phyloP scores from a whole-genome alignment of 441 rosid species.

The Flueggea neowawraea region DNA sequence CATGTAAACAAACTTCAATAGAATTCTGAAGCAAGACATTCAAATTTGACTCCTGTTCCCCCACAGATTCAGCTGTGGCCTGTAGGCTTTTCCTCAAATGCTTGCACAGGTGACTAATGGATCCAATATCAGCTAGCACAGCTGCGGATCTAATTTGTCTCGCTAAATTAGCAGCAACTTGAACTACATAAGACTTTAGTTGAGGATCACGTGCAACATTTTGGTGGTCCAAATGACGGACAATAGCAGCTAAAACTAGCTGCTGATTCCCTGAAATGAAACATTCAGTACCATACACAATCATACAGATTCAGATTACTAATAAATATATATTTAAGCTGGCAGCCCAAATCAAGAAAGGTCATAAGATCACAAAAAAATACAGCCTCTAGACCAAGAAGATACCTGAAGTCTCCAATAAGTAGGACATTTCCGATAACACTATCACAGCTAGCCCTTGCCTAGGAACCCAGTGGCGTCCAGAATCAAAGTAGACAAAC shows the following conservation, averaged over 20 bases:
- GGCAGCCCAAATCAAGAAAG: no score
- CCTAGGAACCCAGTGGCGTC: slow-evolving; percentile 71
- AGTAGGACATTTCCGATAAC: slow-evolving; percentile 77
- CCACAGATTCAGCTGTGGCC: slow-evolving; percentile 62
- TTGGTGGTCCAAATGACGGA: slow-evolving; percentile 93
- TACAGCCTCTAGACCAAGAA: not conserved
- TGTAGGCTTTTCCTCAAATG: slow-evolving; percentile 96
- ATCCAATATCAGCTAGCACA: slow-evolving; percentile 67
- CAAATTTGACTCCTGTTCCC: slow-evolving; percentile 62
- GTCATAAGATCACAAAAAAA: no score
- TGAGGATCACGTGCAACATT: slow-evolving; percentile 77
- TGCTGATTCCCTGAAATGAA: slow-evolving; percentile 72
- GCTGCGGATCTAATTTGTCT: slow-evolving; percentile 71
- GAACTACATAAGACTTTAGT: slow-evolving; percentile 65
- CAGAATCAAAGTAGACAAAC: slow-evolving; percentile 77
- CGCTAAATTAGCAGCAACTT: slow-evolving; percentile 77
- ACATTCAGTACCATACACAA: slow-evolving; percentile 14
- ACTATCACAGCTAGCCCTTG: slow-evolving; percentile 79
- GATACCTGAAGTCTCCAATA: slow-evolving; percentile 75
- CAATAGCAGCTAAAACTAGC: slow-evolving; percentile 68
- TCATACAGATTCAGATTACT: not conserved
- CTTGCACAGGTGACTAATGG: slow-evolving; percentile 88
- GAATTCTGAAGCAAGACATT: slow-evolving; percentile 77
- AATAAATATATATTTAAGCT: not conserved
- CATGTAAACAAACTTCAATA: slow-evolving; percentile 91